Evolutionary conservation across 2,329 filamentous ascomycete species (phyloP), one percentile per base, ranked within the genome.

Genomic region (Phaeosphaeria sp.): DNA sequence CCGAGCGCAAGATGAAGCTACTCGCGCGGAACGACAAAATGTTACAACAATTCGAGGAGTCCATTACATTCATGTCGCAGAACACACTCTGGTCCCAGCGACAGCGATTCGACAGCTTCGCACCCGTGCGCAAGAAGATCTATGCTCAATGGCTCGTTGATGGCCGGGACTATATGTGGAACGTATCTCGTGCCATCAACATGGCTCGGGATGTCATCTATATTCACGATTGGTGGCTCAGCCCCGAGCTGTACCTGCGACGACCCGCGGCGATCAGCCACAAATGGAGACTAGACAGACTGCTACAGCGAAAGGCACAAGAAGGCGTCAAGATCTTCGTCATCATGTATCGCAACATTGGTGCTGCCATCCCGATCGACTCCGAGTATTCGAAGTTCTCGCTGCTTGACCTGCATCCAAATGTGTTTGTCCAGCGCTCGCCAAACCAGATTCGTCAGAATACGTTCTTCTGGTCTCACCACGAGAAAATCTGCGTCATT

Each of bases 211-310:
- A 98, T 79, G 94, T 98, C 60, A 94, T 99, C 67, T 98, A 98
- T 78, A 98, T 99, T 62, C 95, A 99, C 75, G 95, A 98, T 77
- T 99, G 95, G 95, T 99, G 95, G 95, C 81, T 99, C 42, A 97
- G 92, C 67, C 95, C 95, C 0, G 94, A 99, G 77, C 81, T 99
- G 46, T 99, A 99, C 80, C 89, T 98, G 88, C 87, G 95, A 59
- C 87, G 95, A 56, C 95, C 95, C 52, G 91, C 95, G 22, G 93
- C 92, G 46, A 97, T 98, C 78, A 97, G 93, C 73, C 94, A 98
- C 76, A 97, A 97, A 78, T 99, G 95, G 95, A 89, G 95, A 52
- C 85, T 99, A 7, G 95, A 99, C 78, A 86, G 95, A 69, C 83
- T 99, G 11, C 83, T 99, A n/a, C 92, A 97, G 76, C 89, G 89